A percentile compares a stretch with the other conserved stretches of the same genome.
Conservation (phyloP, 83 land plant species). For the Thuja plicata region DNA sequence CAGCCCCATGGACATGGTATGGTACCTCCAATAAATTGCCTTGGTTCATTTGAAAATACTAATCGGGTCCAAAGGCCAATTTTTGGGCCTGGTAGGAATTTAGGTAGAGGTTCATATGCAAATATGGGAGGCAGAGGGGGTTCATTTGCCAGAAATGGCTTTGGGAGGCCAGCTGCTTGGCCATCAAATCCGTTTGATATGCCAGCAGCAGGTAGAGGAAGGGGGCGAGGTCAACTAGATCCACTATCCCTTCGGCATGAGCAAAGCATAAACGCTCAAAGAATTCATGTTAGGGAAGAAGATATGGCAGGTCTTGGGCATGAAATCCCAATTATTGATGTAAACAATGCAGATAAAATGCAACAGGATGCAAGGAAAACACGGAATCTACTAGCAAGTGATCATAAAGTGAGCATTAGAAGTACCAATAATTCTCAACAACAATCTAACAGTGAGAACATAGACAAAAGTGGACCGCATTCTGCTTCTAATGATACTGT, state of each 20-base stretch:
- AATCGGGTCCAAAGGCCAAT: slow-evolving; percentile 3
- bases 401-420: neutral
- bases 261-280: neutral
- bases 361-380: neutral
- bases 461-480: neutral
- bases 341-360: slow-evolving; percentile 10
- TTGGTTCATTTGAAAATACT: neutral
- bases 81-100: neutral
- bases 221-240: neutral
- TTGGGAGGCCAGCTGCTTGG: slow-evolving; percentile 6
- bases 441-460: neutral
- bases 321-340: neutral
- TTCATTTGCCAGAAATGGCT: slow-evolving; percentile 5
- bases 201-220: neutral
- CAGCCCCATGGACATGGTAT: neutral
- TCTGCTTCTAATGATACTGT: neutral
- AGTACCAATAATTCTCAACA: neutral
- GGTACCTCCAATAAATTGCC: slow-evolving; percentile 7
- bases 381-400: neutral
- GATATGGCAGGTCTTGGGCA: neutral
- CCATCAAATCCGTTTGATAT: neutral
- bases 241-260: neutral
- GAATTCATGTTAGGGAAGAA: neutral
- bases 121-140: neutral
- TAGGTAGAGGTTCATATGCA: neutral